Conservation (phyloP, 441 rosid species). For the Croton laevigatus region DNA sequence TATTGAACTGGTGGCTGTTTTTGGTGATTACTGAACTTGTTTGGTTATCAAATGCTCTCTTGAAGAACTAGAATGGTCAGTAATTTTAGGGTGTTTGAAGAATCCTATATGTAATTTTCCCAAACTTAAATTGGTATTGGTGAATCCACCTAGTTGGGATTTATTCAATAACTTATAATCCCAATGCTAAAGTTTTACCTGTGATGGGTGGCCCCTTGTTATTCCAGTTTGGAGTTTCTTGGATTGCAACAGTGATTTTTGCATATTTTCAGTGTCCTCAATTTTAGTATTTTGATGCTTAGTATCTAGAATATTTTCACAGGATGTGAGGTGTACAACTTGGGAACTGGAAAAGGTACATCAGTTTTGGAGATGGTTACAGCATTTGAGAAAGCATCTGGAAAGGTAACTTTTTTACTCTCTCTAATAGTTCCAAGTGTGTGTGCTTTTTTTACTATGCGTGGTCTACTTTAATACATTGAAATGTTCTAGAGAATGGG, state of each 20-base stretch:
- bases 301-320: slow-evolving; percentile 7
- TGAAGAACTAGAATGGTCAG: not conserved
- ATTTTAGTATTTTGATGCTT: not conserved
- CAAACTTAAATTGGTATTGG: not conserved
- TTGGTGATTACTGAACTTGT: not conserved
- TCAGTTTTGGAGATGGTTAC: slow-evolving; percentile 92
- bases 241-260: not conserved
- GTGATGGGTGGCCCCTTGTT: not conserved
- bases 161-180: too few species aligned
- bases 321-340: slow-evolving; percentile 93
- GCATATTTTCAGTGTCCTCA: not conserved
- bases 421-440: not conserved
- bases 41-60: too few species aligned
- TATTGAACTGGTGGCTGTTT: not conserved
- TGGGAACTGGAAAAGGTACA: slow-evolving; percentile 97
- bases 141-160: not conserved
- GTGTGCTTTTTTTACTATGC: not conserved
- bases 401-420: slow-evolving; percentile 48
- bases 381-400: slow-evolving; percentile 88
- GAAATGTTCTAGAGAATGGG: not conserved
- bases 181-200: not conserved
- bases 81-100: not conserved
- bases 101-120: not conserved
- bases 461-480: not conserved
- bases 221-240: not conserved